Evolutionary conservation across 805 yeast genomes (phyloP).

Genomic region (Nakazawaea pomicola): DNA sequence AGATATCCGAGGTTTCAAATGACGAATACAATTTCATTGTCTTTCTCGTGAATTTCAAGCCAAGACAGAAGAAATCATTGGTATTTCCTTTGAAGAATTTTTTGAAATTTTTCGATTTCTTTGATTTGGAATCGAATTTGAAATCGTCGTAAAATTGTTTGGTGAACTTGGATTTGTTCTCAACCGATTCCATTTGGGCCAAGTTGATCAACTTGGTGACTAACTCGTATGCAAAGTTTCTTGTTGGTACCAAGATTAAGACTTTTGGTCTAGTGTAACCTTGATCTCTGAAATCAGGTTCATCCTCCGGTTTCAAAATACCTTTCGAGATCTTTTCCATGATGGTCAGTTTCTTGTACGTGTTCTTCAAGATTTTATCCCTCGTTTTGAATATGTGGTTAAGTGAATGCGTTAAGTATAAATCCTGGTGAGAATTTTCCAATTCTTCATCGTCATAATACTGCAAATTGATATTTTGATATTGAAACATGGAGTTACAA

Average conservation of each 20-base stretch:
- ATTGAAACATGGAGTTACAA: conserved; percentile 62
- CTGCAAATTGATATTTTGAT: conserved; percentile 64
- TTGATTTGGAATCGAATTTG: conserved; percentile 28
- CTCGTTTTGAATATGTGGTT: conserved; percentile 87
- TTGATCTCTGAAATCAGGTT: conserved; percentile 77
- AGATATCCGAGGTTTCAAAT: conserved; percentile 79
- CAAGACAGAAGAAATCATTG: conserved; percentile 86
- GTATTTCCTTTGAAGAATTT: conserved; percentile 82
- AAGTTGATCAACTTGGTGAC: conserved; percentile 56
- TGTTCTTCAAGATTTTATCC: conserved; percentile 78
- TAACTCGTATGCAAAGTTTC: conserved; percentile 69
- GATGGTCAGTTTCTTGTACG: conserved; percentile 44
- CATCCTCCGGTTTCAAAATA: conserved; percentile 22
- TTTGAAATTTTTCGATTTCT: conserved; percentile 81
- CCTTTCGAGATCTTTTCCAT: conserved; percentile 33
- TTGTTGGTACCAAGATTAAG: conserved; percentile 75
- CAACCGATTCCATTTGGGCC: conserved; percentile 70
- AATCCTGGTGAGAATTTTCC: conserved; percentile 41
- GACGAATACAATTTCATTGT: conserved; percentile 79
- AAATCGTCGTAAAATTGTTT: conserved; percentile 57
- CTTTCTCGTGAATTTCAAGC: conserved; percentile 87
- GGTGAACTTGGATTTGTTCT: conserved; percentile 71
- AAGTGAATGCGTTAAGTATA: conserved; percentile 65
- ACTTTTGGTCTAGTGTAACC: conserved; percentile 95
- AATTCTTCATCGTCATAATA: conserved; percentile 41